Evolutionary conservation across 2,329 filamentous ascomycete genomes (phyloP).

Genomic region (Pseudogymnoascus sp.): DNA sequence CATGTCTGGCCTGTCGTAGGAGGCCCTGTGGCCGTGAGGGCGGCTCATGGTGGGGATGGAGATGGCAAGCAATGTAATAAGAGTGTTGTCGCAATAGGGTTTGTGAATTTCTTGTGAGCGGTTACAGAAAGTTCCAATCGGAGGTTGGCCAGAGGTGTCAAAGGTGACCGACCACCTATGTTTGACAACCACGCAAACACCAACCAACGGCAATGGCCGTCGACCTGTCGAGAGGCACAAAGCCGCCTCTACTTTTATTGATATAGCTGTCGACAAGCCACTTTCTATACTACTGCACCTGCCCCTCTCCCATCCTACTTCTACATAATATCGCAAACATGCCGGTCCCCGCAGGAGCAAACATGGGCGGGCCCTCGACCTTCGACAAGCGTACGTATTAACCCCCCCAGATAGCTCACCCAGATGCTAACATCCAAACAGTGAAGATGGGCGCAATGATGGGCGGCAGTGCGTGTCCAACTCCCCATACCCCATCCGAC

Average conservation of each 20-base stretch:
- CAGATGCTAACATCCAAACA: constrained; percentile 33
- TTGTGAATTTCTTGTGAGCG: background rate
- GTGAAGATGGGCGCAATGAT: constrained; percentile 99
- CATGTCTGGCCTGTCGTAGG: constrained; percentile 31
- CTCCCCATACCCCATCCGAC: background rate
- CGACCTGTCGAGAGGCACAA: background rate
- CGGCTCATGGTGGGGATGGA: constrained; percentile 15
- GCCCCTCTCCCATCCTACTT: background rate
- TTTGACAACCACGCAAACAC: constrained; percentile 4
- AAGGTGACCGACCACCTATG: background rate
- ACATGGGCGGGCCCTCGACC: constrained; percentile 51
- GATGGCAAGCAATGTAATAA: background rate
- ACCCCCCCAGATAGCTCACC: constrained; percentile 22
- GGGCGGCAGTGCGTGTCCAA: constrained; percentile 73
- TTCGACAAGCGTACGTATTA: constrained; percentile 57
- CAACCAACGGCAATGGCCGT: background rate
- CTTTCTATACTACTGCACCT: background rate
- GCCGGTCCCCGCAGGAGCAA: constrained; percentile 41
- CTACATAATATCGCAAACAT: constrained; percentile 16
- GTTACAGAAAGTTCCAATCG: background rate
- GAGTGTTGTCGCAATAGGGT: background rate
- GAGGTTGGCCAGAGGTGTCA: background rate
- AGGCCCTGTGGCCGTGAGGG: constrained; percentile 16
- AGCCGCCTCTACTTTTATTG: background rate
- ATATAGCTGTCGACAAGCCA: background rate